Base-by-base conservation (phyloP, 768 basidiomycete genomes). In the Collybia sordida region DNA sequence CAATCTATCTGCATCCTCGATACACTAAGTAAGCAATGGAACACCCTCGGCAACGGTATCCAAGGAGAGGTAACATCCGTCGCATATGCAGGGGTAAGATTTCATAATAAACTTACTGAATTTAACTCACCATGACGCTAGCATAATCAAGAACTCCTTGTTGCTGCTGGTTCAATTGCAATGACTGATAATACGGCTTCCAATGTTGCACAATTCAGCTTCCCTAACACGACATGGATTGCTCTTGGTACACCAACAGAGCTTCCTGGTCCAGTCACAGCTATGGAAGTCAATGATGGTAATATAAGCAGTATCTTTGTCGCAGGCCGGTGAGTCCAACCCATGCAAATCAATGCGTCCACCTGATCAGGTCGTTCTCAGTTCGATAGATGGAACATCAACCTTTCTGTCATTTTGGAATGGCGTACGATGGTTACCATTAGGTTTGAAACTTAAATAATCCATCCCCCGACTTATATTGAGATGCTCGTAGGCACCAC, bases 191-290 rank as follows among this genome's bases (percentile, higher is more conserved):
- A 79, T 40, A 80, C 79, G 6, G 63, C 78, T 3, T 77, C 87
- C 9, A 91, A 90, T 61, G 86, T 96, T 41, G 88, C 83, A 0
- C 72, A 78, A 48, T 98, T 80, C 65, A 74, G 76, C 51, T 83
- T 95, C 60, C 57, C 77, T 28, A 94, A 93, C 60, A 59, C 69
- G 2, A 84, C 83, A 2, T 99, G 96, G 96, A 70, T 72, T 6
- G 63, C 85, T 1, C 62, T 94, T 22, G 92, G 90, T 8, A 62
- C 71, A 39, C 66, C 79, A 11, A 64, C 66, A 11, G 74, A 81
- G 41, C 73, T 98, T 19, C 92, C 94, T 39, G 96, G 96, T 3
- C 93, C 94, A 2, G 88, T 93, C 1, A 89, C 93, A 3, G 94
- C 96, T 9, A 64, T 98, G 45, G 87, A 88, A 46, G 87, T 93